These are phyloP conservation scores for Xylona heveae DNA, from an alignment of 495 filamentous ascomycete genomes.

Conservation along the genomic window DNA sequence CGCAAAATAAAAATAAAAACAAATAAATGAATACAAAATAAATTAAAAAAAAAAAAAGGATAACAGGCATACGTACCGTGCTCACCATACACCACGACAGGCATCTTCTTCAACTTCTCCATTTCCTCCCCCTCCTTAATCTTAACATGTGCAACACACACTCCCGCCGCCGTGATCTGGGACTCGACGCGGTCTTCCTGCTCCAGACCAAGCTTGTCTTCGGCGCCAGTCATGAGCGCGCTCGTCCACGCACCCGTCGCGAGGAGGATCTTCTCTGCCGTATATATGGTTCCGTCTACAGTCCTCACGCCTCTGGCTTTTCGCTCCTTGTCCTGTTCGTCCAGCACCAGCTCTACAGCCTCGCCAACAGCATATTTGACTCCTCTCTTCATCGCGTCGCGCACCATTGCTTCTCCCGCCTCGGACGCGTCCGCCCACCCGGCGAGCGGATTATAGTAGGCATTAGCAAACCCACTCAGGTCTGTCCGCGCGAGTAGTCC, in stretches of 20 bases:
- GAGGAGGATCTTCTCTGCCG: constrained; percentile 10
- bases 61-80: constrained; percentile 9
- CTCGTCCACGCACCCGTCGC: constrained; percentile 13
- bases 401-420: constrained; percentile 16
- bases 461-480: constrained; percentile 4
- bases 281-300: constrained; percentile 5
- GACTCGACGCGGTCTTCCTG: constrained; percentile 13
- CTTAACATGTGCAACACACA: constrained; percentile 19
- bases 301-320: constrained; percentile 14
- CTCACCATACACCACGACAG: constrained; percentile 19
- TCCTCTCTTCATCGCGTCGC: constrained; percentile 13
- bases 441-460: constrained; percentile 18
- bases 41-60: constrained; percentile 2
- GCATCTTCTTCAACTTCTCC: constrained; percentile 12
- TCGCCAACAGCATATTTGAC: constrained; percentile 16
- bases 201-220: constrained; percentile 14
- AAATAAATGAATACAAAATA: neutral
- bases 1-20: too few relatives aligned
- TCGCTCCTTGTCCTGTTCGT: constrained; percentile 6
- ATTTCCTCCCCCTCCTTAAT: constrained; percentile 14
- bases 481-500: neutral
- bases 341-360: constrained; percentile 11
- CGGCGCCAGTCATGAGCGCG: constrained; percentile 13
- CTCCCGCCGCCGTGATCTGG: constrained; percentile 19
- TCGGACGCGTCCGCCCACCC: constrained; percentile 20